phyloP scores from a whole-genome alignment of 2,329 filamentous ascomycete genomes.

The Epichloe brachyelytri region DNA sequence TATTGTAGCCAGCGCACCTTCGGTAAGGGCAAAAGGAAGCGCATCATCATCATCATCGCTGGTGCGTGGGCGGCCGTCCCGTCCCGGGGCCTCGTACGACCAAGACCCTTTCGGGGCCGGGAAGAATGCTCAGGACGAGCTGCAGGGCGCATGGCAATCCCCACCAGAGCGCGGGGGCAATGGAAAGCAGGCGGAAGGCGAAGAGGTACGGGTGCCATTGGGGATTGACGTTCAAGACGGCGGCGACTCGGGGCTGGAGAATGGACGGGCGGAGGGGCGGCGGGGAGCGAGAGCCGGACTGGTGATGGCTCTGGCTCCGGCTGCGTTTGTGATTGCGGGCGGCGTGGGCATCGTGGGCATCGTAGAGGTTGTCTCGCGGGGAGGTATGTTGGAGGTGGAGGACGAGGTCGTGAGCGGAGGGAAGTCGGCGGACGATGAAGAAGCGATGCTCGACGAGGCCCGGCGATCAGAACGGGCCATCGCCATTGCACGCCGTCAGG shows the following conservation, averaged over 20 bases:
- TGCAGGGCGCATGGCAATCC: conserved; percentile 56
- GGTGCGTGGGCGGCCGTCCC: not conserved
- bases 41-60: conserved; percentile 12
- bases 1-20: conserved; percentile 59
- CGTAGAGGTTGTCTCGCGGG: not conserved
- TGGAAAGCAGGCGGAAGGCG: conserved; percentile 57
- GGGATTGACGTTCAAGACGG: conserved; percentile 59
- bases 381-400: not conserved
- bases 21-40: conserved; percentile 37
- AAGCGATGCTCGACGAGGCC: conserved; percentile 9
- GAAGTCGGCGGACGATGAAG: conserved; percentile 6
- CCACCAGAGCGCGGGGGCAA: conserved; percentile 59
- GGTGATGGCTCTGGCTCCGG: not conserved
- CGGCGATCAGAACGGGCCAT: conserved; percentile 11
- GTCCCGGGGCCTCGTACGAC: conserved; percentile 12
- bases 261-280: conserved; percentile 26
- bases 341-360: not conserved
- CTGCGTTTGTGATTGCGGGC: conserved; percentile 1
- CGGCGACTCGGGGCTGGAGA: conserved; percentile 65
- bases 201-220: conserved; percentile 64
- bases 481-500: conserved; percentile 11
- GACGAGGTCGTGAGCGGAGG: conserved; percentile 1
- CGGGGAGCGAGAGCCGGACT: not conserved
- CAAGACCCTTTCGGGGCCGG: conserved; percentile 18
- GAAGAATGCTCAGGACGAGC: conserved; percentile 51